phyloP scores from a whole-genome alignment of 2,329 filamentous ascomycete species.

The Leptodontidium sp. region DNA sequence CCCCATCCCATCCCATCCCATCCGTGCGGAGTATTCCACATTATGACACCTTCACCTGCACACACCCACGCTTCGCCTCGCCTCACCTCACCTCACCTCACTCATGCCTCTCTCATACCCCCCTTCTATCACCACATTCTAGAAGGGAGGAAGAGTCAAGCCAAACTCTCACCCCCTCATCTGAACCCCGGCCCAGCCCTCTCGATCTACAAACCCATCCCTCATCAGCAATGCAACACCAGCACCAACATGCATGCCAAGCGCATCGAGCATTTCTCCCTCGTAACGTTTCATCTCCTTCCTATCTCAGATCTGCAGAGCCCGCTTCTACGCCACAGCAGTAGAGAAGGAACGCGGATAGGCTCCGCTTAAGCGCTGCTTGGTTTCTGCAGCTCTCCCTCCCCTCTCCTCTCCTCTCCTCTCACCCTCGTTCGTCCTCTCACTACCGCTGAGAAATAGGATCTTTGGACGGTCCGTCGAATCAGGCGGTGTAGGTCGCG shows the following conservation, averaged over 20 bases:
- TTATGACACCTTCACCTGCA: background rate
- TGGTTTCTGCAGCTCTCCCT: background rate
- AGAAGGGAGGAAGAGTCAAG: background rate
- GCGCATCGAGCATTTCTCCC: background rate
- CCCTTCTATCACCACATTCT: slow-evolving; percentile 4
- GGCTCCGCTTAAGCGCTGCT: slow-evolving; percentile 15
- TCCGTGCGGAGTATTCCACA: background rate
- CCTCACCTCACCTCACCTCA: background rate
- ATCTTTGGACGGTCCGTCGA: no score
- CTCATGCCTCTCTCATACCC: background rate
- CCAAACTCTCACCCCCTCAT: background rate
- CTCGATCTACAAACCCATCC: background rate
- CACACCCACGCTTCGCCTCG: background rate
- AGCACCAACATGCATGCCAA: background rate
- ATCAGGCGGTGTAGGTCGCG: no score
- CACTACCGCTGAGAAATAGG: no score
- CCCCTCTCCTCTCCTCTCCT: background rate
- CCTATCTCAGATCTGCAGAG: slow-evolving; percentile 5
- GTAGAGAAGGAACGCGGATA: slow-evolving; percentile 18
- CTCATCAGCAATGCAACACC: background rate
- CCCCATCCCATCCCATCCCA: no score
- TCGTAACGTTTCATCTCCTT: slow-evolving; percentile 32
- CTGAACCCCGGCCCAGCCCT: background rate
- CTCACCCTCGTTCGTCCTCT: no score
- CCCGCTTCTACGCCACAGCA: slow-evolving; percentile 16